A percentile compares a stretch with the other conserved stretches of the same genome.
These are phyloP conservation scores for Globisporangium acanthophoron DNA, from an alignment of 352 stramenopile species.

Conservation along the genomic window DNA sequence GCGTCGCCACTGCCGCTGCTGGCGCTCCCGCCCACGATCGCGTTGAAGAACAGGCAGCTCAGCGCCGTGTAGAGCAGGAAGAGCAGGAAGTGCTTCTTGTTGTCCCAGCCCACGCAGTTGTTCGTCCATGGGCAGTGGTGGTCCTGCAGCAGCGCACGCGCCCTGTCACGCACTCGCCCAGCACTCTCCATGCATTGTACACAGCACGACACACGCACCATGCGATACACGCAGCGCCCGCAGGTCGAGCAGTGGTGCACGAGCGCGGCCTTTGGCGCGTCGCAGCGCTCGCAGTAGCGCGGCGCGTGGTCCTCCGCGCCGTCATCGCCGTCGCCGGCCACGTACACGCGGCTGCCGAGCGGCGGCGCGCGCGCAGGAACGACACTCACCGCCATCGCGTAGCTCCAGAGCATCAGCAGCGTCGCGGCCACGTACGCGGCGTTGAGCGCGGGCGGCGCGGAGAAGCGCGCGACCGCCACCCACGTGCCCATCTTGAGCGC, in stretches of 20 bases:
- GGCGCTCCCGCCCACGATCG: conserved; percentile 20
- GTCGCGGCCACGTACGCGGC: conserved; percentile 31
- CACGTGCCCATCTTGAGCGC: conserved; percentile 53
- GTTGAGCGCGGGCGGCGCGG: conserved; percentile 22
- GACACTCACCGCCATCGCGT: conserved; percentile 38
- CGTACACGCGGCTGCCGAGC: conserved; percentile 12
- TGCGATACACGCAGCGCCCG: conserved; percentile 66
- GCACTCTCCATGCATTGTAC: background rate
- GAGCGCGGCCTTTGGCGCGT: conserved; percentile 41
- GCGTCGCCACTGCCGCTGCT: background rate
- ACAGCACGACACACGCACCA: conserved; percentile 23
- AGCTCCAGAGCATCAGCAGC: conserved; percentile 77
- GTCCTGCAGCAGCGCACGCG: conserved; percentile 23
- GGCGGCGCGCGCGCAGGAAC: conserved; percentile 14
- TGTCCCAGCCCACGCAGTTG: conserved; percentile 82
- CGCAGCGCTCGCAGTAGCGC: conserved; percentile 78
- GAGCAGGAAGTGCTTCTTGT: conserved; percentile 83
- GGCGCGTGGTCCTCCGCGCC: conserved; percentile 6
- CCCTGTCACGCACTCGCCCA: background rate
- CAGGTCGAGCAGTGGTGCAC: conserved; percentile 83
- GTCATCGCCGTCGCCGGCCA: background rate
- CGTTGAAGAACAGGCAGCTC: conserved; percentile 55
- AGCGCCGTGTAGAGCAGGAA: conserved; percentile 73
- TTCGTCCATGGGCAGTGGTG: conserved; percentile 83
- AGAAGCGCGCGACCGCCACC: conserved; percentile 28